Evolutionary conservation across 129 eudicot genomes (phyloP).

Genomic region (Escallonia rubra): DNA sequence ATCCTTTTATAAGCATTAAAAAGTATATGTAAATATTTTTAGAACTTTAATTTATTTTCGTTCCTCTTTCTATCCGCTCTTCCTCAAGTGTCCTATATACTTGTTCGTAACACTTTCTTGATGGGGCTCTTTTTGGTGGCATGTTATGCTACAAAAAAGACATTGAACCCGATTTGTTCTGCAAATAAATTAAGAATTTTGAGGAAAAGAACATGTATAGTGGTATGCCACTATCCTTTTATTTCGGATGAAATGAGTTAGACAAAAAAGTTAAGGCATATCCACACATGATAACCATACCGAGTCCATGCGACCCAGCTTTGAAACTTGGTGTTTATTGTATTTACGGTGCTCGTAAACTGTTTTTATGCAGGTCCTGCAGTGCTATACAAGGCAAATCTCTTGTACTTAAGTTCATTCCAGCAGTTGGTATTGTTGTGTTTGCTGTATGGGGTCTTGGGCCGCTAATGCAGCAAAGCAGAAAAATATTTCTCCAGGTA

Average conservation of each 20-base stretch:
- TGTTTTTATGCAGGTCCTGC: conserved; percentile 37
- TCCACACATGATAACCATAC: background rate
- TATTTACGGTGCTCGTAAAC: background rate
- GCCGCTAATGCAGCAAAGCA: conserved; percentile 65
- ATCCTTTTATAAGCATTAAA: too few species aligned
- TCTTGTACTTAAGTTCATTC: conserved; percentile 56
- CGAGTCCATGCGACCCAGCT: background rate
- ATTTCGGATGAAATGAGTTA: background rate
- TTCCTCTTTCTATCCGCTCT: background rate
- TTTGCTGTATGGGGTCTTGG: conserved; percentile 94
- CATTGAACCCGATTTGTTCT: background rate
- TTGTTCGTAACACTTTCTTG: too few species aligned
- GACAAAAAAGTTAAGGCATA: background rate
- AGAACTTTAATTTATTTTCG: too few species aligned
- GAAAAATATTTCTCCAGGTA: conserved; percentile 66
- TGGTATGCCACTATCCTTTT: background rate
- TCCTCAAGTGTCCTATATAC: background rate
- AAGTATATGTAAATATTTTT: too few species aligned
- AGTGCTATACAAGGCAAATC: conserved; percentile 56
- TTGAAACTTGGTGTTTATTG: background rate
- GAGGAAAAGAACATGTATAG: background rate
- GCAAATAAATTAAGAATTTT: background rate
- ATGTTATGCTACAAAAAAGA: too few species aligned
- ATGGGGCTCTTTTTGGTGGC: too few species aligned
- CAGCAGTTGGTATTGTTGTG: conserved; percentile 63